A percentile compares a stretch with the other conserved stretches of the same genome.
These are phyloP conservation scores for Cenchrus fungigraminus DNA, from an alignment of 176 grass and related monocot genomes.

Conservation along the genomic window DNA sequence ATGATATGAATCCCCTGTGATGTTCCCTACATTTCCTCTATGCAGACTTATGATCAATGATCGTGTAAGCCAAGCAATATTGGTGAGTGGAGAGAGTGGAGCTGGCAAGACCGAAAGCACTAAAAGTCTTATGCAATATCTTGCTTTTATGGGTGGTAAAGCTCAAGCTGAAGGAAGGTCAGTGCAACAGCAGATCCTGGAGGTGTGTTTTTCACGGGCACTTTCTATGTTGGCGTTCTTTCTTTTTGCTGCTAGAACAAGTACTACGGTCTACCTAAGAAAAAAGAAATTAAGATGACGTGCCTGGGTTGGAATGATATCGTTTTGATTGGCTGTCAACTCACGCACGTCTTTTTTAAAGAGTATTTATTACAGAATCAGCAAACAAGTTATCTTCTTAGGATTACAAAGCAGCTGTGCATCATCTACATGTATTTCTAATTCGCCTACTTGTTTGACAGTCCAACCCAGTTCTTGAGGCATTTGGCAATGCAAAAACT, in stretches of 20 bases:
- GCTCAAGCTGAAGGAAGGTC: constrained; percentile 70
- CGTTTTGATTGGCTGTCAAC: constrained; percentile 2
- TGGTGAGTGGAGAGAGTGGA: constrained; percentile 95
- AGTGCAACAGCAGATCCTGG: constrained; percentile 86
- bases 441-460: constrained; percentile 48
- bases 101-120: constrained; percentile 95
- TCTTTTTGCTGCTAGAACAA: constrained; percentile 25
- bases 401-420: constrained; percentile 25
- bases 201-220: constrained; percentile 51
- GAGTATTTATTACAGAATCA: not conserved
- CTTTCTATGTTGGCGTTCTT: constrained; percentile 1
- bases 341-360: not conserved
- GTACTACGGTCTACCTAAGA: not conserved
- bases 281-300: not conserved
- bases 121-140: constrained; percentile 92
- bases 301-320: constrained; percentile 8
- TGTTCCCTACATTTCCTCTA: constrained; percentile 28
- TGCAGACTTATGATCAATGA: constrained; percentile 84
- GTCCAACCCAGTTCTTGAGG: constrained; percentile 94
- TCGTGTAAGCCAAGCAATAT: constrained; percentile 78
- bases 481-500: constrained; percentile 96
- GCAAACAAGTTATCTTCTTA: constrained; percentile 17
- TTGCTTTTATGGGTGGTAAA: constrained; percentile 88
- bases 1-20: constrained; percentile 8
- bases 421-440: constrained; percentile 35